Base-by-base conservation (phyloP, 306 rosid species). In the Dalbergia cochinchinensis region DNA sequence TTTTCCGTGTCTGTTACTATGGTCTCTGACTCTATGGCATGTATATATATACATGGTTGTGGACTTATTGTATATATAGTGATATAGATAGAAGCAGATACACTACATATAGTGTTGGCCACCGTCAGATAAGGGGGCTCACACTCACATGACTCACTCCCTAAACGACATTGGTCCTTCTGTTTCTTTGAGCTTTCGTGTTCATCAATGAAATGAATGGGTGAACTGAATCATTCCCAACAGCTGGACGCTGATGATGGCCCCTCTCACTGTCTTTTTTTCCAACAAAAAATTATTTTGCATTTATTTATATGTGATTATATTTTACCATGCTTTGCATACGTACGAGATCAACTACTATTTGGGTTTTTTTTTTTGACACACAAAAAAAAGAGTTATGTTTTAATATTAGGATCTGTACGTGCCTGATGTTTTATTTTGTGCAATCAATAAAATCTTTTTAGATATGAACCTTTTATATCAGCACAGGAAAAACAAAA, bases 151-250 rank as follows among this genome's bases (percentile, higher is more conserved):
- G 84, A 82, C 61, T 69, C 45, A 39, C 80, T 82, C 18, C 75
- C 80, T 66, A 85, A 85, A 85, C 85, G 86, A 86, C 85, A 76
- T 62, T 58, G 31, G 3, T 77, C 74, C 50, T 77, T 82, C 67
- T 66, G 35, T 80, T 80, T 80, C 78, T 33, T 44, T 76, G 55
- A 81, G 34, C 85, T 71, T 85, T 72, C 75, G 10, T 65, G 34
- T 58, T 81, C 78, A 66, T 67, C 72, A 31, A 81, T 77, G 9
- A 70, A 74, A 26, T 74, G 42, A 58, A 37, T 37, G 72, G 69
- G 20, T 80, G 39, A 84, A 70, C 42, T 82, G 34, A 53, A 83
- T 72, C 78, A 71, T 50, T 65, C 76, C 59, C 79, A 72, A 61
- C 74, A 59, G 77, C 74, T 74, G 82, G 82, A 73, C 79, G 18